A percentile compares a stretch with the other conserved stretches of the same genome.
phyloP scores from a whole-genome alignment of 768 basidiomycete genomes.

The Amanita thiersii region DNA sequence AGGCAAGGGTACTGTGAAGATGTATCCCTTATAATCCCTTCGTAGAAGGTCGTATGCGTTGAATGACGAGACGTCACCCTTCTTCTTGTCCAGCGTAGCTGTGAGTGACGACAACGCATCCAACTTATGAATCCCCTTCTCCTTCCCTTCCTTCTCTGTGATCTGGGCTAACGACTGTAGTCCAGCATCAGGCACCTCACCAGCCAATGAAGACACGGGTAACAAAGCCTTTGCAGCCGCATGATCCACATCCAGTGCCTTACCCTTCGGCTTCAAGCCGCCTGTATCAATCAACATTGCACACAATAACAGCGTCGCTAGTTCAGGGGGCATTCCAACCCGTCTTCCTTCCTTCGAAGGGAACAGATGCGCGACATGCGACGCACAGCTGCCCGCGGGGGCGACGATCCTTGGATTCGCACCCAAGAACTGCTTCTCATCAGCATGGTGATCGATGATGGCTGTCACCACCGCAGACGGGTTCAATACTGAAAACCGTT shows the following conservation, averaged over 20 bases:
- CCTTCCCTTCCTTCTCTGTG: conserved; percentile 4
- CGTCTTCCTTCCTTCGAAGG: not conserved
- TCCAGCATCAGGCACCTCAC: conserved; percentile 7
- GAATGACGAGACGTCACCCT: conserved; percentile 61
- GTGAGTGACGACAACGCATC: conserved; percentile 43
- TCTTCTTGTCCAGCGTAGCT: conserved; percentile 42
- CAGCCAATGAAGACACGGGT: conserved; percentile 41
- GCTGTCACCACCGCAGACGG: conserved; percentile 51
- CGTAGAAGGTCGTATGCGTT: conserved; percentile 71
- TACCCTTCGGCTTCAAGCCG: conserved; percentile 71
- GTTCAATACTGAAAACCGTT: conserved; percentile 30
- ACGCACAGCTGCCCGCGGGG: conserved; percentile 78
- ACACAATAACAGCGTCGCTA: conserved; percentile 73
- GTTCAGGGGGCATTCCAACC: conserved; percentile 42
- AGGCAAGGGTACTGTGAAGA: conserved; percentile 33
- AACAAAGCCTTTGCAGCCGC: conserved; percentile 58
- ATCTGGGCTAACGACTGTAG: conserved; percentile 7
- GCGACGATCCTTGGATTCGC: conserved; percentile 61
- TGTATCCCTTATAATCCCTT: conserved; percentile 94
- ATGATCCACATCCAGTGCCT: conserved; percentile 60
- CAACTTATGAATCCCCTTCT: conserved; percentile 21
- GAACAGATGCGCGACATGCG: conserved; percentile 29
- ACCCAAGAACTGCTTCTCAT: conserved; percentile 62
- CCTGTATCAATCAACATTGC: conserved; percentile 85
- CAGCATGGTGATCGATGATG: conserved; percentile 87